Conservation (phyloP, 441 rosid species). For the Euphorbia celastroides region DNA sequence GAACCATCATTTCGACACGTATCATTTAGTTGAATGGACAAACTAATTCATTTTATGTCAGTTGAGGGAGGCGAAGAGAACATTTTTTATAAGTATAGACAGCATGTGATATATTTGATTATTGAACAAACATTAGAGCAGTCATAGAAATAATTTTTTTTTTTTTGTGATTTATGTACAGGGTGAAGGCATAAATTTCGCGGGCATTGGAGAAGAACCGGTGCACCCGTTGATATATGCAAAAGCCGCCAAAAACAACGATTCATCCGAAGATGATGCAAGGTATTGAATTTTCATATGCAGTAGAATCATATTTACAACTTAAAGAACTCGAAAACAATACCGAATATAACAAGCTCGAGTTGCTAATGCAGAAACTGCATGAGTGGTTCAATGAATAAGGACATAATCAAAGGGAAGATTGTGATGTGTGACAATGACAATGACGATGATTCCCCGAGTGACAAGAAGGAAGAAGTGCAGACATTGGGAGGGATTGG, state of each 20-base stretch:
- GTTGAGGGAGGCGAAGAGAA: too few relatives aligned
- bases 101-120: too few relatives aligned
- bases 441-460: constrained; percentile 13
- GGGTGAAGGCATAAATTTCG: constrained; percentile 72
- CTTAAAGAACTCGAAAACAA: background rate
- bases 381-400: constrained; percentile 36
- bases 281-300: too few relatives aligned
- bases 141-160: too few relatives aligned
- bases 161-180: constrained; percentile 21
- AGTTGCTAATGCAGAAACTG: constrained; percentile 39
- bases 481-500: constrained; percentile 53
- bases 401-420: constrained; percentile 43
- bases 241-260: constrained; percentile 40
- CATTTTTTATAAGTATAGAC: too few relatives aligned
- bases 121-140: too few relatives aligned
- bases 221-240: constrained; percentile 46
- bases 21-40: too few relatives aligned
- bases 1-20: too few relatives aligned
- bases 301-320: background rate
- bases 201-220: constrained; percentile 39
- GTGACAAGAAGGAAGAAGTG: constrained; percentile 31
- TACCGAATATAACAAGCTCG: background rate
- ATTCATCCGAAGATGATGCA: constrained; percentile 33
- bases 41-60: too few relatives aligned
- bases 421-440: constrained; percentile 52